These are phyloP conservation scores for Salisapilia sapeloensis DNA, from an alignment of 352 stramenopile species.

Conservation along the genomic window DNA sequence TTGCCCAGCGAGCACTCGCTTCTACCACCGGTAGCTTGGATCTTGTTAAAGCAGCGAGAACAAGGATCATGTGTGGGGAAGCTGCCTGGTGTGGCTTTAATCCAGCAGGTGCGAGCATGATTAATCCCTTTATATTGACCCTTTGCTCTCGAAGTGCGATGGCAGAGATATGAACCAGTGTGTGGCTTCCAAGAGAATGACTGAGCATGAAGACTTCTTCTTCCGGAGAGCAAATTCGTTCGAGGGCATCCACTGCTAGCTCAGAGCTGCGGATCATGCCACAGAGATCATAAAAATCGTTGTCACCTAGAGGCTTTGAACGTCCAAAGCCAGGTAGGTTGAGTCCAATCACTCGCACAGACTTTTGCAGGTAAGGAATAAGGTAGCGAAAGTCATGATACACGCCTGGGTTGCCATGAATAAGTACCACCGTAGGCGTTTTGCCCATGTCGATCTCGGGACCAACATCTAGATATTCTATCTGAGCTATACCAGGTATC, in stretches of 20 bases:
- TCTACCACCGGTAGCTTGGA: constrained; percentile 5
- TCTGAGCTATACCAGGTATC: too few species aligned
- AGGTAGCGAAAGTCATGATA: constrained; percentile 50
- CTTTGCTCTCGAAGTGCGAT: constrained; percentile 11
- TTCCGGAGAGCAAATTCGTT: constrained; percentile 9
- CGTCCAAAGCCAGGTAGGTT: constrained; percentile 44
- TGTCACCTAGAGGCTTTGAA: constrained; percentile 15
- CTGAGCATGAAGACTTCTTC: constrained; percentile 33
- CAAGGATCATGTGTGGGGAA: constrained; percentile 10
- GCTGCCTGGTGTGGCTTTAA: constrained; percentile 24
- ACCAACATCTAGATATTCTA: too few species aligned
- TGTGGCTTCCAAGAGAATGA: constrained; percentile 49
- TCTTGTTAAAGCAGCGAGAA: constrained; percentile 14
- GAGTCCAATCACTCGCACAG: constrained; percentile 30
- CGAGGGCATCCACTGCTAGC: constrained; percentile 20
- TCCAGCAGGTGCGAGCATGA: constrained; percentile 25
- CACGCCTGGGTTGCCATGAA: constrained; percentile 43
- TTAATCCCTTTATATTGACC: constrained; percentile 20
- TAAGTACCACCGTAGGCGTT: constrained; percentile 24
- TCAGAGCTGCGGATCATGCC: constrained; percentile 13
- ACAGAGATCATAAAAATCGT: constrained; percentile 22
- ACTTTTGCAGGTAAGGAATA: constrained; percentile 22
- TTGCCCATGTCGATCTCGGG: too few species aligned
- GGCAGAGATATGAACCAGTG: constrained; percentile 23
- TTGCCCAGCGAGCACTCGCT: constrained; percentile 5